Percentiles rank a stretch among this genome's conserved stretches.
These are phyloP conservation scores for Candida ortonii DNA, from an alignment of 805 yeast species.

Conservation along the genomic window DNA sequence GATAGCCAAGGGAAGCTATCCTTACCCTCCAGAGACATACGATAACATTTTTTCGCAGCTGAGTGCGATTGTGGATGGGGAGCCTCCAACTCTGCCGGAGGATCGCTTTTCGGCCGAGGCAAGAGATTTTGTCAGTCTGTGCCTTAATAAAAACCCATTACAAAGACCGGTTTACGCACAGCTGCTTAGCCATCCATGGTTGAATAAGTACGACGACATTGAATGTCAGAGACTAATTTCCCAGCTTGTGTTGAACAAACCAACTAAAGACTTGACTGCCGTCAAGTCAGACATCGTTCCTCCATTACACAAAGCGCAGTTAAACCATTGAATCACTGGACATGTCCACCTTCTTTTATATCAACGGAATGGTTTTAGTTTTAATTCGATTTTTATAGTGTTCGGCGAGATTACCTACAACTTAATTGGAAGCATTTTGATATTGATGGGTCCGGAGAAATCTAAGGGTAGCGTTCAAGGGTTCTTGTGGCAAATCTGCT, in stretches of 20 bases:
- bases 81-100: conserved; percentile 75
- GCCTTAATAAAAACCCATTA: conserved; percentile 77
- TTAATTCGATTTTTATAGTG: too few species aligned
- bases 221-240: conserved; percentile 28
- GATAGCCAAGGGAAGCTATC: conserved; percentile 86
- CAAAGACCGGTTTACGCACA: conserved; percentile 77
- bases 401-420: too few species aligned
- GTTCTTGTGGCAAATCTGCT: too few species aligned
- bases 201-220: conserved; percentile 46
- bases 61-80: conserved; percentile 95
- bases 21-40: conserved; percentile 94
- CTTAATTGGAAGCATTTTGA: too few species aligned
- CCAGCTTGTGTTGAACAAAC: conserved; percentile 34
- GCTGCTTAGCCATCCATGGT: conserved; percentile 82
- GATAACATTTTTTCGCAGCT: conserved; percentile 88
- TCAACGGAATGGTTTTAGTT: not conserved
- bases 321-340: conserved; percentile 8
- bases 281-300: conserved; percentile 17
- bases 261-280: conserved; percentile 29
- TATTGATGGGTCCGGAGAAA: too few species aligned
- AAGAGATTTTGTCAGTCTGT: conserved; percentile 70
- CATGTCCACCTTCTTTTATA: not conserved
- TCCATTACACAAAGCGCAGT: conserved; percentile 23
- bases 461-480: too few species aligned
- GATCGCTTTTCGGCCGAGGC: conserved; percentile 70